Evolutionary conservation across 352 stramenopile genomes (phyloP), one percentile per base, ranked within the genome.

Genomic region (Phytopythium ostracodes): DNA sequence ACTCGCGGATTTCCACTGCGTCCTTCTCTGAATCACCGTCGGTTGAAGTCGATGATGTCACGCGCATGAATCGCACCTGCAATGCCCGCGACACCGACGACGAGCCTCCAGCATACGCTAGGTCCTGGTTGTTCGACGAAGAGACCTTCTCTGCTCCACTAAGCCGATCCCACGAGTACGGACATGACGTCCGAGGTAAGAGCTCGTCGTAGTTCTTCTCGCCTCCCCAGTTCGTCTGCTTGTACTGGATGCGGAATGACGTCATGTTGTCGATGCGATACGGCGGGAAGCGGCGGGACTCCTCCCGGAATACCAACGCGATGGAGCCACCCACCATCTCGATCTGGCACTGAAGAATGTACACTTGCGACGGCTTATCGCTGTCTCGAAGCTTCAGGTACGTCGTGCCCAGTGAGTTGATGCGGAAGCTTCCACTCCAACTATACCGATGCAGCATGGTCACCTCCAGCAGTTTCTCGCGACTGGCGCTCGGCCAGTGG

Each of bases 181-280:
- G 64, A 56, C 81, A 91, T 0, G 84, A 96, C 29, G 77, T 81
- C 15, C 84, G 77, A 15, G 84, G 85, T 9, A 80, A 61, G 2
- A 96, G 57, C 31, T 94, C 79, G 49, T 97, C 89, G 43, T 85
- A 96, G 57, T 87, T 75, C 25, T 76, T 82, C 22, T 87, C 79
- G 9, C 74, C 71, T 24, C 81, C 79, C 87, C 87, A 96, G 42
- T 79, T 81, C 24, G 73, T 74, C 64, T 96, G 88, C 57, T 91
- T 91, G 70, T 85, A 96, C 57, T 91, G 78, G 51, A 97, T 92
- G 38, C 86, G 81, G 66, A 94, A 94, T 20, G 87, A 95, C 25
- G 88, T 96, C 77, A 93, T 92, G 71, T 97, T 97, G 64, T 96
- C 88, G 53, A 97, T 96, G 53, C 89, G 80, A 63, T 97, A 97